These are phyloP conservation scores for Sabuloglossum arenarium DNA, from an alignment of 495 filamentous ascomycete genomes.

Conservation along the genomic window DNA sequence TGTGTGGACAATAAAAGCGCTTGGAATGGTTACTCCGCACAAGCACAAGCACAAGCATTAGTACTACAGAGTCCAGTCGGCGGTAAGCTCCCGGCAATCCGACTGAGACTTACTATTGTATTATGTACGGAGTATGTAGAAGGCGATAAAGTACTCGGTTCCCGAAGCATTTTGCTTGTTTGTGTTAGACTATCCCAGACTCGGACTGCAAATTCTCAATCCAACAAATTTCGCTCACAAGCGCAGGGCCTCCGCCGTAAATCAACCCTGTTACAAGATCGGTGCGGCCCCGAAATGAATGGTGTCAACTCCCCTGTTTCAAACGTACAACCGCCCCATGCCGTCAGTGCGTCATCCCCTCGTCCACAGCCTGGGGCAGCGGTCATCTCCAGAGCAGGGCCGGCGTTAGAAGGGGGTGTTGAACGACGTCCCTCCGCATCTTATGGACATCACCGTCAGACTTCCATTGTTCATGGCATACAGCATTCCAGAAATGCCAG, in stretches of 20 bases:
- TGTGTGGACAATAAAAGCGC: too few relatives aligned
- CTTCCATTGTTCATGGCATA: conserved; percentile 83
- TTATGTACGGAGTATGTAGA: neutral
- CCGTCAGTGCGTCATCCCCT: conserved; percentile 21
- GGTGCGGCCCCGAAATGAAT: neutral
- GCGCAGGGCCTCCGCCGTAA: neutral
- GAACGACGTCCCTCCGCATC: conserved; percentile 48
- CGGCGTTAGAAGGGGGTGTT: conserved; percentile 27
- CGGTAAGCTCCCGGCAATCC: too few relatives aligned
- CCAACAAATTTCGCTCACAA: neutral
- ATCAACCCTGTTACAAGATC: neutral
- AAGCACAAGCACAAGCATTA: too few relatives aligned
- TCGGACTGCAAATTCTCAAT: neutral
- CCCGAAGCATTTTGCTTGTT: neutral
- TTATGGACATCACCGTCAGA: conserved; percentile 82
- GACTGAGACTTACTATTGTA: too few relatives aligned
- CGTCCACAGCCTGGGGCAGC: conserved; percentile 33
- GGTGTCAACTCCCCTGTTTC: conserved; percentile 8
- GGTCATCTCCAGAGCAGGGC: conserved; percentile 18
- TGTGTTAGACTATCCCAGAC: neutral
- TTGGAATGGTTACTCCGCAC: too few relatives aligned
- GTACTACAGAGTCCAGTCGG: too few relatives aligned
- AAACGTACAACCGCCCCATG: conserved; percentile 22
- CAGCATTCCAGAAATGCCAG: conserved; percentile 84
- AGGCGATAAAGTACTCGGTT: neutral